Percentiles rank a stretch among this genome's conserved stretches.
Evolutionary conservation across 192 early-diverging fungal species (phyloP).

Genomic region (Phycomyces blakesleeanus): DNA sequence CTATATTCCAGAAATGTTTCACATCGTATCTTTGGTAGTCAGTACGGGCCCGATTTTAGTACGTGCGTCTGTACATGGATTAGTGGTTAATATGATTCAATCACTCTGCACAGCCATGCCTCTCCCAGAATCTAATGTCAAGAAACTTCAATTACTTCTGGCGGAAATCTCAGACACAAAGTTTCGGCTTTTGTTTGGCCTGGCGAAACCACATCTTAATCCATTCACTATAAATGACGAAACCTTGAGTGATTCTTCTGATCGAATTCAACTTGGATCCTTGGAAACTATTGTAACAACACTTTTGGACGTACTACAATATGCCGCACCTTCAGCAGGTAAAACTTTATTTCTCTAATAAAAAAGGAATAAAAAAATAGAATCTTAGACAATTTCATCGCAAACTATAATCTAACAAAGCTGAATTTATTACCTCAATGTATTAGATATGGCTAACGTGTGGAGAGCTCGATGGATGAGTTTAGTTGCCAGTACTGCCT

Average conservation of each 20-base stretch:
- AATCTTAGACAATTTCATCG: too few relatives aligned
- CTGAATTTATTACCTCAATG: too few relatives aligned
- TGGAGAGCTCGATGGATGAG: constrained; percentile 94
- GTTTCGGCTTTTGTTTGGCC: constrained; percentile 74
- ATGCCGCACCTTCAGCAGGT: constrained; percentile 64
- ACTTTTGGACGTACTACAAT: constrained; percentile 61
- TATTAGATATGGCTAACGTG: constrained; percentile 68
- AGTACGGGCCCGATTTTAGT: constrained; percentile 83
- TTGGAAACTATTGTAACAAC: constrained; percentile 57
- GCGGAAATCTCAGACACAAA: constrained; percentile 80
- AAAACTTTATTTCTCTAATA: too few relatives aligned
- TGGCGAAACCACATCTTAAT: constrained; percentile 62
- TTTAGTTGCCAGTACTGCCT: constrained; percentile 85
- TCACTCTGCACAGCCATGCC: constrained; percentile 64
- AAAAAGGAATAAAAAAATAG: too few relatives aligned
- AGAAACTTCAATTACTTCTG: constrained; percentile 58
- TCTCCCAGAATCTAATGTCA: constrained; percentile 49
- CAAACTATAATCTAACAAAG: too few relatives aligned
- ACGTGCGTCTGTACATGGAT: constrained; percentile 87
- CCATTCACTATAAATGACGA: constrained; percentile 62
- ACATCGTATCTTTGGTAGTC: constrained; percentile 79
- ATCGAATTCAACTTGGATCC: constrained; percentile 45
- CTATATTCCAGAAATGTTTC: constrained; percentile 84
- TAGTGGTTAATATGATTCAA: constrained; percentile 90
- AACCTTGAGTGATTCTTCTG: constrained; percentile 48